A percentile compares a stretch with the other conserved stretches of the same genome.
phyloP scores from a whole-genome alignment of 169 alveolate genomes.

The Plasmodium sp. region DNA sequence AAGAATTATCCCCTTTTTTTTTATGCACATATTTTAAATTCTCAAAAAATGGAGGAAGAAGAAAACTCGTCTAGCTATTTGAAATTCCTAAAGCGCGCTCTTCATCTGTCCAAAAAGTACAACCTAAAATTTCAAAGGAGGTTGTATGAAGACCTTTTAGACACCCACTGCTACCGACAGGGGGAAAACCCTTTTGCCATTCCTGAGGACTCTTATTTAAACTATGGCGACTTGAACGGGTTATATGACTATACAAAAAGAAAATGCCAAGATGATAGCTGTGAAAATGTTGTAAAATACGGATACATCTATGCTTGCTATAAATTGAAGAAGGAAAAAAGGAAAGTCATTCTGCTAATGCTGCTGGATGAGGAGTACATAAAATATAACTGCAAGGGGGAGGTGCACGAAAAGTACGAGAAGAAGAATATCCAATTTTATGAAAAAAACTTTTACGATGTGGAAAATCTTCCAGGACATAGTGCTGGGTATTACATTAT shows the following conservation, averaged over 20 bases:
- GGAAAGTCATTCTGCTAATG: constrained; percentile 30
- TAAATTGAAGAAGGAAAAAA: constrained; percentile 55
- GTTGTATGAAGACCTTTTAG: constrained; percentile 53
- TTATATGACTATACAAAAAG: constrained; percentile 32
- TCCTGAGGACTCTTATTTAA: constrained; percentile 17
- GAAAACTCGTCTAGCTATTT: background rate
- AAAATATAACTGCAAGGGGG: constrained; percentile 24
- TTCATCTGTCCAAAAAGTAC: constrained; percentile 62
- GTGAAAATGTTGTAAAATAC: constrained; percentile 56
- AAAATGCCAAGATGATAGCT: constrained; percentile 27
- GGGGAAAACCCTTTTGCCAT: background rate
- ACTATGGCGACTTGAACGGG: constrained; percentile 18
- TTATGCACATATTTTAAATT: background rate
- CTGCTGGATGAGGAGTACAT: constrained; percentile 53
- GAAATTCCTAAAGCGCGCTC: constrained; percentile 10
- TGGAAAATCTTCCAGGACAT: constrained; percentile 45
- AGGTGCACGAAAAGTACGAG: background rate
- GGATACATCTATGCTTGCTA: constrained; percentile 65
- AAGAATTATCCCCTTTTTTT: background rate
- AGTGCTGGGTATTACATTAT: constrained; percentile 57
- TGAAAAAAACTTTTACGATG: constrained; percentile 32
- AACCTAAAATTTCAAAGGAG: constrained; percentile 61
- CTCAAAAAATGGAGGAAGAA: background rate
- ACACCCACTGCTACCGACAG: constrained; percentile 24
- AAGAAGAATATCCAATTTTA: constrained; percentile 31